Percentiles rank a stretch among this genome's conserved stretches.
These are phyloP conservation scores for Peniophora sp. DNA, from an alignment of 1,284 basidiomycete species.

Conservation along the genomic window DNA sequence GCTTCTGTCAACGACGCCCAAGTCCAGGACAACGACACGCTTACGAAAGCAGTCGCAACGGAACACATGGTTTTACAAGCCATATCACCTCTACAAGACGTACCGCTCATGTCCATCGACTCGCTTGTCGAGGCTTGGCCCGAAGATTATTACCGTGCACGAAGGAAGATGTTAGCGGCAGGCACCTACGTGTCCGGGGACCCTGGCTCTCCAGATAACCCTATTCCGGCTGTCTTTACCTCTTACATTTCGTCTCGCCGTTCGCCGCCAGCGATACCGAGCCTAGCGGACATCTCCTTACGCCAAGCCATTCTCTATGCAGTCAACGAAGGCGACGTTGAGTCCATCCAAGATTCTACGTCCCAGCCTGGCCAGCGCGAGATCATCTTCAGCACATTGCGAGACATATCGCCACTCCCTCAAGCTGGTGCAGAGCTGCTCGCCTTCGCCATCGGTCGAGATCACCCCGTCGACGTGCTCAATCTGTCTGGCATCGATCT, in stretches of 20 bases:
- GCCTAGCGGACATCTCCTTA: neutral
- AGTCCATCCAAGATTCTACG: neutral
- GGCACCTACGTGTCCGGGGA: neutral
- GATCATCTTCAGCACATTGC: neutral
- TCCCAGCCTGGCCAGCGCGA: neutral
- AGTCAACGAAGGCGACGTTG: neutral
- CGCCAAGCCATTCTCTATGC: neutral
- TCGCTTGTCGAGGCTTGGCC: conserved; percentile 23
- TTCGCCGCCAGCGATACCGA: neutral
- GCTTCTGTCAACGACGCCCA: neutral
- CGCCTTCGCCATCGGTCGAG: neutral
- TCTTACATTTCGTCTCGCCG: neutral
- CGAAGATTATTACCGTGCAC: conserved; percentile 11
- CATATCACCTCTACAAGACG: neutral
- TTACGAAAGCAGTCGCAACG: no score
- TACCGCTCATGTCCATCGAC: conserved; percentile 9
- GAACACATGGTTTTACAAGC: no score
- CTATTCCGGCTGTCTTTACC: no score
- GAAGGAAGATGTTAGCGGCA: neutral
- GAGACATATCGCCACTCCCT: neutral
- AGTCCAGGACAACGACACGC: neutral
- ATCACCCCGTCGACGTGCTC: neutral
- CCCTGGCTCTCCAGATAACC: no score
- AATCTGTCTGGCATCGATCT: neutral
- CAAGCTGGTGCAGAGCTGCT: neutral